Conservation (phyloP, 768 basidiomycete species). For the Suillus decipiens region DNA sequence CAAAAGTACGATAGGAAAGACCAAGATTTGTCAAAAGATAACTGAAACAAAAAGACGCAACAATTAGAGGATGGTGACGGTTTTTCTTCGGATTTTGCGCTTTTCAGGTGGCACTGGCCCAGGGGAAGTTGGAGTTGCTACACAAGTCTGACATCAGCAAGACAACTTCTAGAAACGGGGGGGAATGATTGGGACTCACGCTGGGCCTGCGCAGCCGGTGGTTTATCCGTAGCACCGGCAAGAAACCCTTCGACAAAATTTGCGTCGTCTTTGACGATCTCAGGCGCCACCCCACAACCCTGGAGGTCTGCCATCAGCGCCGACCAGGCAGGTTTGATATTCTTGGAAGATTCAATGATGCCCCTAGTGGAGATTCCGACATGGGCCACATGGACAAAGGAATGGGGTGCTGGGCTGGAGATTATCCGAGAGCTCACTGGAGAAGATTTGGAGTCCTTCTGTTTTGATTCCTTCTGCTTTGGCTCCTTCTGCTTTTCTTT, state of each 20-base stretch:
- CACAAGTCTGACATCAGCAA: background rate
- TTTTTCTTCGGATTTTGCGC: constrained; percentile 32
- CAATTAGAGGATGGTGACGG: constrained; percentile 28
- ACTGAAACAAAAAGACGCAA: background rate
- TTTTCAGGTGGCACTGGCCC: constrained; percentile 21
- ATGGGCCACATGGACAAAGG: constrained; percentile 69
- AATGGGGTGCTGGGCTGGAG: constrained; percentile 57
- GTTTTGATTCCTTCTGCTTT: constrained; percentile 27
- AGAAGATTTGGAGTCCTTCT: constrained; percentile 40
- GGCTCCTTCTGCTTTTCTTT: constrained; percentile 13
- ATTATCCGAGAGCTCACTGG: constrained; percentile 42
- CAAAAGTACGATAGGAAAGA: constrained; percentile 10
- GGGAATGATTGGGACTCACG: constrained; percentile 9
- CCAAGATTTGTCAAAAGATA: background rate
- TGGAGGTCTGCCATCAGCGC: constrained; percentile 45
- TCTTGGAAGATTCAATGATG: constrained; percentile 52
- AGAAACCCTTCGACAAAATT: constrained; percentile 39
- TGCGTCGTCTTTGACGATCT: constrained; percentile 32
- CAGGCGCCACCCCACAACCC: constrained; percentile 37
- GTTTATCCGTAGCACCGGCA: constrained; percentile 10
- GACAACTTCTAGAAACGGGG: background rate
- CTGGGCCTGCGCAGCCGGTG: constrained; percentile 4
- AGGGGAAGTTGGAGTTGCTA: background rate
- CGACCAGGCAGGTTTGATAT: constrained; percentile 56
- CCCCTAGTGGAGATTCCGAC: constrained; percentile 57